phyloP scores from a whole-genome alignment of 331 rosid species.

The Rosa hybrid region DNA sequence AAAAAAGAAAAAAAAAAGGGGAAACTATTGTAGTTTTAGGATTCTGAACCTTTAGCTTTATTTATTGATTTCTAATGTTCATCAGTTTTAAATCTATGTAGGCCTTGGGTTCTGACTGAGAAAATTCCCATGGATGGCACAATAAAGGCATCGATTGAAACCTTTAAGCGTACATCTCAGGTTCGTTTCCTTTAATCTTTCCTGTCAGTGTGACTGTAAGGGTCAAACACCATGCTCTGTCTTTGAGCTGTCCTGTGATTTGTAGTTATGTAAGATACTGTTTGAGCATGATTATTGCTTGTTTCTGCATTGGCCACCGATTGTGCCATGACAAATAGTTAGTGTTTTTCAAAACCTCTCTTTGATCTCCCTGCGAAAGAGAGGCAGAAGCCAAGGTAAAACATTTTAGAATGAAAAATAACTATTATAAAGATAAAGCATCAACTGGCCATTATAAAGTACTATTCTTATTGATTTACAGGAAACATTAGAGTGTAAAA shows the following conservation, averaged over 20 bases:
- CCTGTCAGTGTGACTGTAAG: not conserved
- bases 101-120: slow-evolving; percentile 5
- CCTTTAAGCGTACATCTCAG: not conserved
- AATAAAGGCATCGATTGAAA: not conserved
- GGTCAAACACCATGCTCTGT: not conserved
- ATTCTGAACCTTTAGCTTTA: not conserved
- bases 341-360: not conserved
- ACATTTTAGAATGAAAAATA: not conserved
- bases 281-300: not conserved
- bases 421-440: not conserved
- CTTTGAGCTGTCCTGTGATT: not conserved
- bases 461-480: not conserved
- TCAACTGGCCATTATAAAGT: not conserved
- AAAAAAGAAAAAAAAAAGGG: not conserved
- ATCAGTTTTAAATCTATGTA: not conserved
- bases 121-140: not conserved
- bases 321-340: not conserved
- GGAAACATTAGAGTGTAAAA: not conserved
- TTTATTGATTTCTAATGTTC: not conserved
- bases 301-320: not conserved
- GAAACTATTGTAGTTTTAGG: not conserved
- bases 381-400: not conserved
- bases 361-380: not conserved
- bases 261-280: not conserved
- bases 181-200: not conserved